Evolutionary conservation across 257 asterid species (phyloP).

Genomic region (Solanum acaule): DNA sequence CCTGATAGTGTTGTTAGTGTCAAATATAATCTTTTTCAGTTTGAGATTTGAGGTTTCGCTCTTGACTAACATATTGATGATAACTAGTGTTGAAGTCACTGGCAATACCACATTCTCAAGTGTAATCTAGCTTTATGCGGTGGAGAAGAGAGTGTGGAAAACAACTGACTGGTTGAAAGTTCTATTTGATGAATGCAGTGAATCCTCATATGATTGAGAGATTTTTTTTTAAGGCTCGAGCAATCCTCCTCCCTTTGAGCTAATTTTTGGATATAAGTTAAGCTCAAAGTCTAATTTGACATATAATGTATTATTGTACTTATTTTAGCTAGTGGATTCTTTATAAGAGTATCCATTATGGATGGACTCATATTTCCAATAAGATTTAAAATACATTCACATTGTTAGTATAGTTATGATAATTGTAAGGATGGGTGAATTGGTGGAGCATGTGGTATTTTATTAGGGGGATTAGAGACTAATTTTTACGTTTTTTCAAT

Average conservation of each 20-base stretch:
- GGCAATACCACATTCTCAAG: too few relatives aligned
- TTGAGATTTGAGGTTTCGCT: background rate
- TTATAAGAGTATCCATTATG: background rate
- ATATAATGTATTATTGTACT: background rate
- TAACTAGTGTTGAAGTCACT: too few relatives aligned
- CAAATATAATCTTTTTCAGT: background rate
- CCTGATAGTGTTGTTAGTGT: background rate
- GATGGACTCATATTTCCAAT: background rate
- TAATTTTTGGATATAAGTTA: background rate
- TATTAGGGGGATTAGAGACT: background rate
- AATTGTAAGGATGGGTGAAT: background rate
- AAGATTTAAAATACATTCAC: background rate
- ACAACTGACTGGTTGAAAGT: background rate
- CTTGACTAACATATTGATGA: background rate
- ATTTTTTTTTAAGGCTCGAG: too few relatives aligned
- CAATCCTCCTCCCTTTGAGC: too few relatives aligned
- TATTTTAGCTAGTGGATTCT: background rate
- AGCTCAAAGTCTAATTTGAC: background rate
- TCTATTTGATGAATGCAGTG: background rate
- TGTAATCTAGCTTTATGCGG: too few relatives aligned
- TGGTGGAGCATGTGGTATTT: background rate
- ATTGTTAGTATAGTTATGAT: too few relatives aligned
- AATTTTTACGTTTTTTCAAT: too few relatives aligned
- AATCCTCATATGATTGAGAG: background rate
- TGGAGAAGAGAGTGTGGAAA: background rate